Conservation (phyloP, 78 protist species). For the Pigoraptor vietnamica region DNA sequence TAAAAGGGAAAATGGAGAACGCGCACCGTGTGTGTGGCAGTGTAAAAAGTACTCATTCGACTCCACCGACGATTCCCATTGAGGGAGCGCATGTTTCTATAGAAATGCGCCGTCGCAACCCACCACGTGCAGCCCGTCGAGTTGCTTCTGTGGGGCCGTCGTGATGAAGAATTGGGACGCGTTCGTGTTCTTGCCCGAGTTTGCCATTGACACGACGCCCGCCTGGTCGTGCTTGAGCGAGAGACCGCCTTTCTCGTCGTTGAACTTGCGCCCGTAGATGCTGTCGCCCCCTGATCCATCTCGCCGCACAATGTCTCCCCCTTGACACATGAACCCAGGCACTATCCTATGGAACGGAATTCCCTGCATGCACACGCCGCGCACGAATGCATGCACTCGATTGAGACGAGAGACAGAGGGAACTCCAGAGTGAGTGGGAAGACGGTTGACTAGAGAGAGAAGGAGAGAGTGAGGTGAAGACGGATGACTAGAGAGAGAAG, state of each 20-base stretch:
- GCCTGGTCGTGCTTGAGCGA: slow-evolving; percentile 78
- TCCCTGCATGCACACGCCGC: background rate
- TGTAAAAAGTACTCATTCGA: too few species aligned
- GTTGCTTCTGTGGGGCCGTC: slow-evolving; percentile 63
- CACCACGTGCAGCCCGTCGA: slow-evolving; percentile 47
- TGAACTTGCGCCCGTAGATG: slow-evolving; percentile 90
- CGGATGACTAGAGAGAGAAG: slow-evolving; percentile 27
- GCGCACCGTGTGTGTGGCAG: too few species aligned
- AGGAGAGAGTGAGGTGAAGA: background rate
- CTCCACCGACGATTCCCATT: too few species aligned
- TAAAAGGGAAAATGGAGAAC: too few species aligned
- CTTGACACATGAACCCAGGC: background rate
- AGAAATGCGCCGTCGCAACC: background rate
- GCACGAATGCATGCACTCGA: too few species aligned
- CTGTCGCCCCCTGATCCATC: slow-evolving; percentile 79
- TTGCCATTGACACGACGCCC: slow-evolving; percentile 85
- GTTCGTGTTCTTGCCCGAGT: slow-evolving; percentile 45
- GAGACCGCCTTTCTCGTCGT: slow-evolving; percentile 79
- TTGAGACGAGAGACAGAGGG: too few species aligned
- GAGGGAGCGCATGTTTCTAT: background rate
- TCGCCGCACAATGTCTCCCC: background rate
- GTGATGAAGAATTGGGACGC: slow-evolving; percentile 81
- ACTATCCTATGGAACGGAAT: background rate
- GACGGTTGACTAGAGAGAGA: too few species aligned
- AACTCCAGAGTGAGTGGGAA: too few species aligned